Percentiles rank a stretch among this genome's conserved stretches.
These are phyloP conservation scores for Pulchroboletus neoregius DNA, from an alignment of 1,284 basidiomycete genomes.

Conservation along the genomic window DNA sequence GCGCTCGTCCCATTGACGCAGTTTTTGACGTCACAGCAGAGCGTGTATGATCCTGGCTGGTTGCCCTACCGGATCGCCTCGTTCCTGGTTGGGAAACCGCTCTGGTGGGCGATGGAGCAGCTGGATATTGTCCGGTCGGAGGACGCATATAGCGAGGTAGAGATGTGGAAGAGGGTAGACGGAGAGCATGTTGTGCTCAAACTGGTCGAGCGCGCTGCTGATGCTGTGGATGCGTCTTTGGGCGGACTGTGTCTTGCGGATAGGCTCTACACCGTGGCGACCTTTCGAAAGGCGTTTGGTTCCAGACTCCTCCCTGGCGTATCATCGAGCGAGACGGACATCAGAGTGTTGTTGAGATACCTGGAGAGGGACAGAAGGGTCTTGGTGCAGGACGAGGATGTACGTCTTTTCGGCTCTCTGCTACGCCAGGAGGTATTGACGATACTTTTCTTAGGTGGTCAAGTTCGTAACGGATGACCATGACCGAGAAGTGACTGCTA, in stretches of 20 bases:
- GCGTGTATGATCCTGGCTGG: slow-evolving; percentile 68
- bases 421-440: not conserved
- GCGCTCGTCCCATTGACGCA: slow-evolving; percentile 49
- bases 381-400: slow-evolving; percentile 62
- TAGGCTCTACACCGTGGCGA: slow-evolving; percentile 56
- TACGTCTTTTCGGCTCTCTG: slow-evolving; percentile 34
- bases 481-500: slow-evolving; percentile 52
- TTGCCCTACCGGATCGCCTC: slow-evolving; percentile 66
- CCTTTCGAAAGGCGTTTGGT: slow-evolving; percentile 62
- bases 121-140: slow-evolving; percentile 67
- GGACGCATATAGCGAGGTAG: slow-evolving; percentile 52
- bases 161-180: slow-evolving; percentile 59
- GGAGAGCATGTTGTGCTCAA: slow-evolving; percentile 76
- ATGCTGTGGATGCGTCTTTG: slow-evolving; percentile 53
- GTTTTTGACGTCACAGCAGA: slow-evolving; percentile 57
- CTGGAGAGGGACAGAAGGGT: slow-evolving; percentile 71
- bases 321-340: slow-evolving; percentile 55
- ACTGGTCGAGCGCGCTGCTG: slow-evolving; percentile 64
- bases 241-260: slow-evolving; percentile 57
- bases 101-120: slow-evolving; percentile 85
- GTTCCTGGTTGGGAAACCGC: slow-evolving; percentile 69
- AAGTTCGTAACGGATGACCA: slow-evolving; percentile 60
- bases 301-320: slow-evolving; percentile 41
- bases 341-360: slow-evolving; percentile 70
- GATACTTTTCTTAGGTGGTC: slow-evolving; percentile 49